Evolutionary conservation across 306 rosid species (phyloP).

Genomic region (Clitoria ternatea): DNA sequence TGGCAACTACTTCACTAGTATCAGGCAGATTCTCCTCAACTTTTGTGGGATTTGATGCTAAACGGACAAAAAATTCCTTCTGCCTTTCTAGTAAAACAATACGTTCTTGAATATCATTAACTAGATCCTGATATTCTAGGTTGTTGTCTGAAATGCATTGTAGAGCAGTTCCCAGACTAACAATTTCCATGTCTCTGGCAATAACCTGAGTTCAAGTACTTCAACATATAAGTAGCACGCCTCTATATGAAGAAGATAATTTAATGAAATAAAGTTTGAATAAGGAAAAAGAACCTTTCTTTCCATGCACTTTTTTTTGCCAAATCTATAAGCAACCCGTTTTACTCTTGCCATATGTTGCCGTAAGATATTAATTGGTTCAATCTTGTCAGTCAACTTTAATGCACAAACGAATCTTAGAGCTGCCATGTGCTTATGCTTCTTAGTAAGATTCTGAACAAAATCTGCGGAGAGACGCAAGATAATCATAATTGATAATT

Average conservation of each 20-base stretch:
- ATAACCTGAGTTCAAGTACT: constrained; percentile 35
- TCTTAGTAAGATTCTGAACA: constrained; percentile 36
- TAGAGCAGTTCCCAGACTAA: constrained; percentile 25
- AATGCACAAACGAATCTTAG: constrained; percentile 50
- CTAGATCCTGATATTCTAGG: constrained; percentile 31
- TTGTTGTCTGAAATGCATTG: constrained; percentile 44
- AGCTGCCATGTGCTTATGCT: constrained; percentile 45
- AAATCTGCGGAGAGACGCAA: constrained; percentile 36
- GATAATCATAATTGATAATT: background rate
- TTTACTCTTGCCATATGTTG: constrained; percentile 14
- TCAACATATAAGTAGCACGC: background rate
- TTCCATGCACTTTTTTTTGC: background rate
- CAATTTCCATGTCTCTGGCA: constrained; percentile 35
- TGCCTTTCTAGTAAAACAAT: constrained; percentile 23
- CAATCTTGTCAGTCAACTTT: constrained; percentile 39
- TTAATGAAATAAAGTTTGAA: background rate
- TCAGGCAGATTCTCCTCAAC: background rate
- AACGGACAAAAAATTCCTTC: background rate
- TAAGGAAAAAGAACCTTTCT: constrained; percentile 29
- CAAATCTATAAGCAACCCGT: background rate
- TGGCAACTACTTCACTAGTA: background rate
- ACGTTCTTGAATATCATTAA: constrained; percentile 22
- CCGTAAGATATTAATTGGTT: constrained; percentile 34
- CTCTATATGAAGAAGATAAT: constrained; percentile 1
- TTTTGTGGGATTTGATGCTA: background rate